Percentiles rank a stretch among this genome's conserved stretches.
These are phyloP conservation scores for Viola odorata DNA, from an alignment of 345 rosid species.

Conservation along the genomic window DNA sequence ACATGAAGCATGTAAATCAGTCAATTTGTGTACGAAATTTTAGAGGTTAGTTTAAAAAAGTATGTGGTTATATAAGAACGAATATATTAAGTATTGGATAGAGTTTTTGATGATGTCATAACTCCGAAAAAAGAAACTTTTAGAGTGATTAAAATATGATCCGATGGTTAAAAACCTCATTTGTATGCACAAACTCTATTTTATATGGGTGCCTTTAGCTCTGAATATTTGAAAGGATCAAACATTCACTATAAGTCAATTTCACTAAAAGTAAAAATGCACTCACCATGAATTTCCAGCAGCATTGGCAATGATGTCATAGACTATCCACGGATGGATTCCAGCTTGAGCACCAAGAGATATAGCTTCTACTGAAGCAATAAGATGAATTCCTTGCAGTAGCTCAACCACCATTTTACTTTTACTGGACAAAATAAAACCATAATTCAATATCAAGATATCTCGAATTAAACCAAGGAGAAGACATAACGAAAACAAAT, in stretches of 20 bases:
- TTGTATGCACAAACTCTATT: no score
- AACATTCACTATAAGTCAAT: not conserved
- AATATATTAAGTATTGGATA: no score
- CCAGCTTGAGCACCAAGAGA: conserved; percentile 61
- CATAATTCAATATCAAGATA: not conserved
- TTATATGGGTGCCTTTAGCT: no score
- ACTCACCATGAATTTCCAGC: conserved; percentile 95
- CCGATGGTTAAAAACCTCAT: no score
- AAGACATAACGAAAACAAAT: not conserved
- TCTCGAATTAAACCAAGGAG: not conserved
- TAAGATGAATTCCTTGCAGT: conserved; percentile 85
- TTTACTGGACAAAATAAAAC: conserved; percentile 45
- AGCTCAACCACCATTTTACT: conserved; percentile 66
- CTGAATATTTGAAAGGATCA: no score
- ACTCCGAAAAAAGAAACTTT: no score
- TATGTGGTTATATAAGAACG: no score
- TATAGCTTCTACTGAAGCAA: conserved; percentile 86
- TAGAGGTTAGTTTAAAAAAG: no score
- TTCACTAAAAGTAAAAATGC: not conserved
- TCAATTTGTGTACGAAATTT: no score
- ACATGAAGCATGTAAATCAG: no score
- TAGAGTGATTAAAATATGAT: no score
- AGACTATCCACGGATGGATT: conserved; percentile 87
- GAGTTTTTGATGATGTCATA: no score
- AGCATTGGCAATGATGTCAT: conserved; percentile 89